phyloP scores from a whole-genome alignment of 2,329 filamentous ascomycete genomes.

The Pleomassaria siparia region DNA sequence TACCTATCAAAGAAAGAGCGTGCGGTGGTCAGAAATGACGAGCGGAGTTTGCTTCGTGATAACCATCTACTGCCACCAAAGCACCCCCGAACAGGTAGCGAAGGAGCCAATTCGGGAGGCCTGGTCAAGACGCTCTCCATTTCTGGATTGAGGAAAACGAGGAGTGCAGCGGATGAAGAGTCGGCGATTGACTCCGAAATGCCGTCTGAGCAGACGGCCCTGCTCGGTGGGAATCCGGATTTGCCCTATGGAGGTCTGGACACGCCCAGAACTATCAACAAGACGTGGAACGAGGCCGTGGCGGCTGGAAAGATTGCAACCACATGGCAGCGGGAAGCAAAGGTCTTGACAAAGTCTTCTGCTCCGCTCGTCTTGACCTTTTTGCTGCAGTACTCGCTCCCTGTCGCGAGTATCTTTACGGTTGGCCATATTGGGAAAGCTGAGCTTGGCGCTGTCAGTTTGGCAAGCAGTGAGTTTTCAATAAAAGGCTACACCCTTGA shows the following conservation, averaged over 20 bases:
- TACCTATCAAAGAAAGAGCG: slow-evolving; percentile 56
- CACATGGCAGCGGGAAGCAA: slow-evolving; percentile 86
- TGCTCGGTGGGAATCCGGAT: slow-evolving; percentile 47
- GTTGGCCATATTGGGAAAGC: slow-evolving; percentile 53
- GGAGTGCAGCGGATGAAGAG: slow-evolving; percentile 37
- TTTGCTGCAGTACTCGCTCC: slow-evolving; percentile 52
- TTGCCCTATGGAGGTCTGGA: slow-evolving; percentile 51
- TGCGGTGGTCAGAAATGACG: slow-evolving; percentile 57
- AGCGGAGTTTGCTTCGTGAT: slow-evolving; percentile 60
- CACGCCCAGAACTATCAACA: slow-evolving; percentile 49
- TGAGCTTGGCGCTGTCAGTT: slow-evolving; percentile 51
- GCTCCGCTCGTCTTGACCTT: slow-evolving; percentile 51
- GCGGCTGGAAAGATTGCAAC: slow-evolving; percentile 79
- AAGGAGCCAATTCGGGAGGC: slow-evolving; percentile 24
- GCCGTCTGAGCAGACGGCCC: slow-evolving; percentile 50
- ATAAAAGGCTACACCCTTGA: no score
- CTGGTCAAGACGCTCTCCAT: slow-evolving; percentile 33
- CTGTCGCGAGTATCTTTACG: slow-evolving; percentile 51
- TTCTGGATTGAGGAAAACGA: slow-evolving; percentile 29
- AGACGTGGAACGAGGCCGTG: slow-evolving; percentile 68
- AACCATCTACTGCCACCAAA: slow-evolving; percentile 61
- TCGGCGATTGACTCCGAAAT: slow-evolving; percentile 14
- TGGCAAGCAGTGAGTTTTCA: slow-evolving; percentile 46
- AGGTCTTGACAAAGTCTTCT: slow-evolving; percentile 66
- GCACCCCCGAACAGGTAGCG: slow-evolving; percentile 44